phyloP scores from a whole-genome alignment of 148 eudicot genomes.

The Rhododendron ferrugineum region DNA sequence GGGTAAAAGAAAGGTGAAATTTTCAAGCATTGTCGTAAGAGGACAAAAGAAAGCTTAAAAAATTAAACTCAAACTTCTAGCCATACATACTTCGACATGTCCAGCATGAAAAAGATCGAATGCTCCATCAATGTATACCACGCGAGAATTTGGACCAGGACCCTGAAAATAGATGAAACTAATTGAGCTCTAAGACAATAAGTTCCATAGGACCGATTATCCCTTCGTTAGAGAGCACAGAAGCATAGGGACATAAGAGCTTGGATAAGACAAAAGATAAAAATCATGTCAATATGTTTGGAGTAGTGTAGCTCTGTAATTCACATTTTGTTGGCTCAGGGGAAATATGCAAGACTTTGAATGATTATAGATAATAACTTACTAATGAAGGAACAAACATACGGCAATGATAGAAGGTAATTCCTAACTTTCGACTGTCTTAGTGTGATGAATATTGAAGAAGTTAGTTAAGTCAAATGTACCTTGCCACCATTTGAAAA shows the following conservation, averaged over 20 bases:
- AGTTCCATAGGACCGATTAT: neutral
- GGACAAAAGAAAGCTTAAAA: neutral
- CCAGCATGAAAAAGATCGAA: conserved; percentile 99
- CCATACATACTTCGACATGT: conserved; percentile 82
- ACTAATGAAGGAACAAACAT: neutral
- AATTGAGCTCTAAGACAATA: neutral
- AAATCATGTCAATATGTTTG: neutral
- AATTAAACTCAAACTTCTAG: neutral
- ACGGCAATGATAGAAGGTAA: neutral
- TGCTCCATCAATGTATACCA: conserved; percentile 94
- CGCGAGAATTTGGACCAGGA: conserved; percentile 87
- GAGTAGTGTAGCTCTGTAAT: neutral
- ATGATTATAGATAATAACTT: neutral
- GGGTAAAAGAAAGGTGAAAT: neutral
- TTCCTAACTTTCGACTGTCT: neutral
- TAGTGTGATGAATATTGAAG: neutral
- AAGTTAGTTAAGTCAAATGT: conserved; percentile 2
- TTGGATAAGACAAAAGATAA: neutral
- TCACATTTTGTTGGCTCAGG: neutral
- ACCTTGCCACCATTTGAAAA: conserved; percentile 97
- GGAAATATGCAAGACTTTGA: neutral
- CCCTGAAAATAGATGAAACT: conserved; percentile 41
- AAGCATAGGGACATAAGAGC: neutral
- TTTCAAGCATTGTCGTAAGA: neutral
- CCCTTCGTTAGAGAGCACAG: neutral